Evolutionary conservation across 1,284 basidiomycete genomes (phyloP).

Genomic region (Pseudozyma sp.): DNA sequence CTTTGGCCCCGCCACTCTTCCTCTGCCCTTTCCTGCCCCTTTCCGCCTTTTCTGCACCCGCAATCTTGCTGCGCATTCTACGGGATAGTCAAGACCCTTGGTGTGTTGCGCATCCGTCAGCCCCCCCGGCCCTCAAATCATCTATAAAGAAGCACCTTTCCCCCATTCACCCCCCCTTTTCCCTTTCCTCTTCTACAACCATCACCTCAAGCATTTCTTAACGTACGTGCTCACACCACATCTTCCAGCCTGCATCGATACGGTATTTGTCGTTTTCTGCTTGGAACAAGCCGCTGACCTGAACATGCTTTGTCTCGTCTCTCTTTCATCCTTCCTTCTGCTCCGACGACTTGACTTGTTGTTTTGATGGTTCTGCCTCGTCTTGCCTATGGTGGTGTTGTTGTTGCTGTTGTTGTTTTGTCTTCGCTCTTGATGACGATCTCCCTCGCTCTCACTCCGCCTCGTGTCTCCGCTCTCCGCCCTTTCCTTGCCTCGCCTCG

Average conservation of each 20-base stretch:
- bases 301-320: conserved; percentile 5
- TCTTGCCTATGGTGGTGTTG: conserved; percentile 10
- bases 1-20: neutral
- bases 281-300: conserved; percentile 21
- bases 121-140: conserved; percentile 15
- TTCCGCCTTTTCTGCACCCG: neutral
- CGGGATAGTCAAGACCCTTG: no score
- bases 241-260: neutral
- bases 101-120: neutral
- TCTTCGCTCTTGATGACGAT: conserved; percentile 3
- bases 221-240: conserved; percentile 39
- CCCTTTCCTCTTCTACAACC: conserved; percentile 43
- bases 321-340: conserved; percentile 1
- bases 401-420: conserved; percentile 12
- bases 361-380: neutral
- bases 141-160: conserved; percentile 40
- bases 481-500: conserved; percentile 17
- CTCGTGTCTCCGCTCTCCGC: conserved; percentile 12
- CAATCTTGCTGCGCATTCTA: conserved; percentile 8
- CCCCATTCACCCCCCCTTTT: conserved; percentile 4
- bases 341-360: neutral
- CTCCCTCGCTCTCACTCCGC: conserved; percentile 1
- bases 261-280: neutral
- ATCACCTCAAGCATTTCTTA: conserved; percentile 35
- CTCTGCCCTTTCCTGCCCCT: conserved; percentile 12